Evolutionary conservation across 2,329 filamentous ascomycete species (phyloP), one percentile per base, ranked within the genome.

Genomic region (Diplodia intermedia): DNA sequence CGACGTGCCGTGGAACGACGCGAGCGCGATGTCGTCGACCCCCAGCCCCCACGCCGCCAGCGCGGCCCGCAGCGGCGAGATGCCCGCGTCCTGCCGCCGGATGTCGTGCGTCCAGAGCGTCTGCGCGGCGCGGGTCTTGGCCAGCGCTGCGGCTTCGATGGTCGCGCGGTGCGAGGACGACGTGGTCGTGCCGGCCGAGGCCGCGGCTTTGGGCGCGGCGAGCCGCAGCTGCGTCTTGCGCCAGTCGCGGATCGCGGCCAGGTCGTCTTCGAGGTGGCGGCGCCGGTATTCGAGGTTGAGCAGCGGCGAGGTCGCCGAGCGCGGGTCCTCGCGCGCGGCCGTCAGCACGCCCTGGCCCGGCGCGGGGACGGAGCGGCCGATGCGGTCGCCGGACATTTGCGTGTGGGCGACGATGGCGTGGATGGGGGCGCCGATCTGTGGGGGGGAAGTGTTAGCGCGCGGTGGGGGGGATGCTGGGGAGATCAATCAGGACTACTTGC

Each of bases 1-100:
- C 2, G 77, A 79, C 3, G 80, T 82, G 15, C 79, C 80, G 69
- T 82, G 80, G 12, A 82, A 70, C 0, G 75, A 79, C 1, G 75
- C 78, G 6, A 82, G 73, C 11, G 69, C 68, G n/a, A 82, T 69
- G 65, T 82, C 80, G 69, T 82, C 77, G 36, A 80, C 71, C 0
- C 75, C 75, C 0, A 82, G 69, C 18, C 75, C 75, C 78, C 78
- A 82, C 3, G 72, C 72, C 0, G 79, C 76, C 0, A 82, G 72
- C 0, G 78, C 74, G 6, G 71, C 77, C 2, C 75, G 72, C 14
- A 82, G 60, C 0, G 79, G 79, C 6, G 79, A 75, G 18, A 81
- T 72, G 14, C 66, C 50, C 7, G 69, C 50, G 23, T 72, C 69
- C 71, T 73, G 71, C 4, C 72, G 71, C 69, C 74, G 75, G 63